Conservation (phyloP, 2,329 filamentous ascomycete genomes). For the Colletotrichum orbiculare region DNA sequence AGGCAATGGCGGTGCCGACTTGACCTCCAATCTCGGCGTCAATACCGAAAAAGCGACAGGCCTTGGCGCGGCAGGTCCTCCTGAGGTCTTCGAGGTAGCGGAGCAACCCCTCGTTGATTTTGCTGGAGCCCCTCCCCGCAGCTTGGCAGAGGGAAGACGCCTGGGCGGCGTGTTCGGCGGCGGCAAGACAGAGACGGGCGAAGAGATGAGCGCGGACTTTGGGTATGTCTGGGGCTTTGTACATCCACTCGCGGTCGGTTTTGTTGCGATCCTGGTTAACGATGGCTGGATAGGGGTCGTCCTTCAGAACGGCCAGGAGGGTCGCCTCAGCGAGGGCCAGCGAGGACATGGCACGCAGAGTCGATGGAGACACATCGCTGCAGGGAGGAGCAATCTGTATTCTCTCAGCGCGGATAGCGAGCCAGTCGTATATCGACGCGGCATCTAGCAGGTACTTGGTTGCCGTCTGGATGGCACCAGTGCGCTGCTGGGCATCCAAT, state of each 20-base stretch:
- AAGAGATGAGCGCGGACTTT: conserved; percentile 91
- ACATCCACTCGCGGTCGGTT: conserved; percentile 96
- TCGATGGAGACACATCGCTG: conserved; percentile 64
- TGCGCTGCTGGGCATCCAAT: conserved; percentile 73
- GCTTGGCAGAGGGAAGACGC: conserved; percentile 65
- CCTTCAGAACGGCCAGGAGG: conserved; percentile 88
- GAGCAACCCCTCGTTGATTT: conserved; percentile 73
- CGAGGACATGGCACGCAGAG: conserved; percentile 66
- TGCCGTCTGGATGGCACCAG: conserved; percentile 75
- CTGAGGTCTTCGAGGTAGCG: conserved; percentile 82
- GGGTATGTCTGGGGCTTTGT: conserved; percentile 85
- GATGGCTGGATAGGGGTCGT: conserved; percentile 89
- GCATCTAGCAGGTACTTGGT: conserved; percentile 83
- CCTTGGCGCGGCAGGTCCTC: conserved; percentile 81
- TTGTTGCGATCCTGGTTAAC: conserved; percentile 85
- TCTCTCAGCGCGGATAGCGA: conserved; percentile 67
- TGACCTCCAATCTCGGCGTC: conserved; percentile 87
- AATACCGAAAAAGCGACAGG: conserved; percentile 90
- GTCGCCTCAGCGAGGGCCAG: conserved; percentile 90
- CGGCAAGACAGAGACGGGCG: conserved; percentile 86
- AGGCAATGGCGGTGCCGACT: conserved; percentile 86
- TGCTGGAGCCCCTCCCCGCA: conserved; percentile 47
- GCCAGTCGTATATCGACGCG: conserved; percentile 80
- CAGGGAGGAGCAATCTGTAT: conserved; percentile 56
- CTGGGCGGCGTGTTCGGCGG: conserved; percentile 86